Percentiles rank a stretch among this genome's conserved stretches.
phyloP scores from a whole-genome alignment of 345 rosid species.

The Pugionium cornutum region DNA sequence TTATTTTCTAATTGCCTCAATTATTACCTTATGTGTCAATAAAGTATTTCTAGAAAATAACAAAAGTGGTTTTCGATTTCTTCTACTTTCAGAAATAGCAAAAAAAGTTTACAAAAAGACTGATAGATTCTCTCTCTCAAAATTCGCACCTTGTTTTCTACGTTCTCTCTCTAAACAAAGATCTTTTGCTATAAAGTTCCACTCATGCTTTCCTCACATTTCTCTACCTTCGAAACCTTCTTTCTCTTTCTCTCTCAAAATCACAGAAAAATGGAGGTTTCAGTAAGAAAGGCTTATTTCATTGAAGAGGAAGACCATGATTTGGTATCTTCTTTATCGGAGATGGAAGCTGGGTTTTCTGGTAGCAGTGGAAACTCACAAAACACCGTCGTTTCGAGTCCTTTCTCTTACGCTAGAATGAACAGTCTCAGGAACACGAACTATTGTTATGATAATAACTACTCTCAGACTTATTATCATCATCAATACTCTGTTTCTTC shows the following conservation, averaged over 20 bases:
- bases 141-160: conserved; percentile 47
- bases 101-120: conserved; percentile 28
- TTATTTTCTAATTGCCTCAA: conserved; percentile 14
- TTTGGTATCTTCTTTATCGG: conserved; percentile 59
- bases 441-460: conserved; percentile 8
- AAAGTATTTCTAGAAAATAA: conserved; percentile 24
- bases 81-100: conserved; percentile 20
- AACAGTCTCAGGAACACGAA: conserved; percentile 47
- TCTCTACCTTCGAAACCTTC: conserved; percentile 11
- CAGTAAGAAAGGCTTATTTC: conserved; percentile 49
- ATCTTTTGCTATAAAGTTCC: conserved; percentile 38
- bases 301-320: conserved; percentile 48
- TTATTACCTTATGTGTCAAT: conserved; percentile 22
- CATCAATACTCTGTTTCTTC: conserved; percentile 46
- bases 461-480: conserved; percentile 28
- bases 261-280: conserved; percentile 36
- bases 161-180: conserved; percentile 16
- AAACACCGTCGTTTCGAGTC: conserved; percentile 42
- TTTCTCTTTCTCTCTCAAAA: conserved; percentile 13
- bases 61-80: conserved; percentile 35
- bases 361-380: conserved; percentile 1
- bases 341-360: conserved; percentile 66
- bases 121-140: conserved; percentile 51
- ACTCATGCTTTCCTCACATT: conserved; percentile 31
- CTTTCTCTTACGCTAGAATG: conserved; percentile 42